Percentiles rank a stretch among this genome's conserved stretches.
Conservation (phyloP, 306 rosid genomes). For the Fagus crenata region DNA sequence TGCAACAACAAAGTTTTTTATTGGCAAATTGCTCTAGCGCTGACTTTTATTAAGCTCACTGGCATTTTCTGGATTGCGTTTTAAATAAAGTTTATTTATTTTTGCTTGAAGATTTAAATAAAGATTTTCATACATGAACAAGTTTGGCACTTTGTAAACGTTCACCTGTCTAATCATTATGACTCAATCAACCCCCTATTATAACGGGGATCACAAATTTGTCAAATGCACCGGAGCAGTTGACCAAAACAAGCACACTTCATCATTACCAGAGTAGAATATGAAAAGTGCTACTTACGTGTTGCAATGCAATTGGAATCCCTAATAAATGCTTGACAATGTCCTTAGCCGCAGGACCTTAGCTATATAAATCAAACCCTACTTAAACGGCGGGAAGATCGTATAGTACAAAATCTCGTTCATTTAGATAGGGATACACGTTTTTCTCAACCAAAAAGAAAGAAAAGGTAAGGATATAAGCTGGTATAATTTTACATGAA, state of each 20-base stretch:
- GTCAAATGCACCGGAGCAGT: conserved; percentile 5
- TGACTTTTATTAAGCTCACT: neutral
- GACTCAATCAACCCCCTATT: neutral
- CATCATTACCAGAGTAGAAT: neutral
- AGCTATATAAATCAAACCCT: conserved; percentile 16
- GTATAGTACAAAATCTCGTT: neutral
- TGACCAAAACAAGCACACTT: conserved; percentile 3
- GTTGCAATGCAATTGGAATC: neutral
- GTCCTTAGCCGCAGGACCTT: too few species aligned
- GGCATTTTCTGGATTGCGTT: neutral
- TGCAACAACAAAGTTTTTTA: too few species aligned
- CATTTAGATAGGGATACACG: too few species aligned
- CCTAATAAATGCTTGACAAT: neutral
- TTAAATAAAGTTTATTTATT: neutral
- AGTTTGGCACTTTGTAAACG: neutral
- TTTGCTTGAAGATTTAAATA: neutral
- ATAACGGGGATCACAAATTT: neutral
- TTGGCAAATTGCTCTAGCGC: neutral
- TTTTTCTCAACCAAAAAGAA: too few species aligned
- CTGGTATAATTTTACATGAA: too few species aligned
- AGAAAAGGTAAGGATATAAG: too few species aligned
- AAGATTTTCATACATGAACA: neutral
- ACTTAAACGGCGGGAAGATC: conserved; percentile 18
- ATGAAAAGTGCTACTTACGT: neutral
- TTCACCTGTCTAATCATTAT: neutral